Percentiles rank a stretch among this genome's conserved stretches.
These are phyloP conservation scores for Eimeria necatrix DNA, from an alignment of 169 alveolate genomes.

Conservation along the genomic window DNA sequence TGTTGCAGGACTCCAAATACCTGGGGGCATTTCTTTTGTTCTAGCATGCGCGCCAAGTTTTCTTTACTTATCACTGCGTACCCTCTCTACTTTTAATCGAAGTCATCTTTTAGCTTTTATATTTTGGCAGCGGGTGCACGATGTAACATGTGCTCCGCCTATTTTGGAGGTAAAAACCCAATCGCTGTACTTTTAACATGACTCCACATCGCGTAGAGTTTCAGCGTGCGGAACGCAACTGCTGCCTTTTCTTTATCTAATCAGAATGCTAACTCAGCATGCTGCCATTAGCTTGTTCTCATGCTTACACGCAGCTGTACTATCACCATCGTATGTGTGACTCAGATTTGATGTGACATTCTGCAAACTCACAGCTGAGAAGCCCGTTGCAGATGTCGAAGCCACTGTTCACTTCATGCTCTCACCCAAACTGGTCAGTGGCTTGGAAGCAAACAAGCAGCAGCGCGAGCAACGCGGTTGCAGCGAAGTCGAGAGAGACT, in stretches of 20 bases:
- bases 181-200: background rate
- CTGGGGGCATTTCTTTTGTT: background rate
- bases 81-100: background rate
- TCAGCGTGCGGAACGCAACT: background rate
- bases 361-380: constrained; percentile 77
- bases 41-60: background rate
- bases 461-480: background rate
- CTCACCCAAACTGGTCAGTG: background rate
- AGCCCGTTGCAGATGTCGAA: constrained; percentile 80
- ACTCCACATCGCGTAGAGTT: background rate
- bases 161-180: background rate
- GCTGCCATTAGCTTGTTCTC: no score
- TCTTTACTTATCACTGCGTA: background rate
- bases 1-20: background rate
- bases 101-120: background rate
- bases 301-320: background rate
- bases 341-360: constrained; percentile 75
- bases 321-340: background rate
- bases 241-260: background rate
- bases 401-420: constrained; percentile 77
- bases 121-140: no score
- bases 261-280: background rate
- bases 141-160: background rate
- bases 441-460: background rate
- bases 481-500: background rate